Percentiles rank a stretch among this genome's conserved stretches.
These are phyloP conservation scores for Diaporthe sp. DNA, from an alignment of 2,329 filamentous ascomycete genomes.

Conservation along the genomic window DNA sequence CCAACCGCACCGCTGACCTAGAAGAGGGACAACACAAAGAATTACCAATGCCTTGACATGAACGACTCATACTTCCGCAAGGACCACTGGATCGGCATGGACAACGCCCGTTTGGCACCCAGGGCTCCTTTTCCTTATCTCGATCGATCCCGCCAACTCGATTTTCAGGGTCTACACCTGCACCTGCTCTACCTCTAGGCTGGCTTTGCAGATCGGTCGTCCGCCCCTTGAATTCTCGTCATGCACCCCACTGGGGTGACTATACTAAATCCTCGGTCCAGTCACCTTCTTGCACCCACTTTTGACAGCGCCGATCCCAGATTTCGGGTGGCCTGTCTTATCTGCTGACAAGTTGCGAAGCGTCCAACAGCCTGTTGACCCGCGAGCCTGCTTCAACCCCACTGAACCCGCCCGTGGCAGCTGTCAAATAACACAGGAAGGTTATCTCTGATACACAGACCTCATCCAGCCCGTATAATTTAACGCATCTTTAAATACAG, in stretches of 20 bases:
- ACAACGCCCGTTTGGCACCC: too few species aligned
- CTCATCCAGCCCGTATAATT: too few species aligned
- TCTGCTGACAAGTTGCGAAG: background rate
- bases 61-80: background rate
- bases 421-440: background rate
- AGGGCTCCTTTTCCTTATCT: slow-evolving; percentile 5
- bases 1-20: background rate
- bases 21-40: background rate
- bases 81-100: background rate
- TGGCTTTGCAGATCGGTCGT: background rate
- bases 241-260: background rate
- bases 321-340: background rate
- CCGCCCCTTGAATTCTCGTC: too few species aligned
- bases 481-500: too few species aligned
- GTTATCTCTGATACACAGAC: too few species aligned
- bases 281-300: background rate
- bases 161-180: slow-evolving; percentile 25
- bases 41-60: background rate
- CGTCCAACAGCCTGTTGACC: too few species aligned
- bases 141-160: slow-evolving; percentile 30
- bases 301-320: slow-evolving; percentile 29
- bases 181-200: background rate
- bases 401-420: background rate
- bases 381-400: background rate
- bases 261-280: background rate